These are phyloP conservation scores for Phytophthora melonis DNA, from an alignment of 352 stramenopile species.

Conservation along the genomic window DNA sequence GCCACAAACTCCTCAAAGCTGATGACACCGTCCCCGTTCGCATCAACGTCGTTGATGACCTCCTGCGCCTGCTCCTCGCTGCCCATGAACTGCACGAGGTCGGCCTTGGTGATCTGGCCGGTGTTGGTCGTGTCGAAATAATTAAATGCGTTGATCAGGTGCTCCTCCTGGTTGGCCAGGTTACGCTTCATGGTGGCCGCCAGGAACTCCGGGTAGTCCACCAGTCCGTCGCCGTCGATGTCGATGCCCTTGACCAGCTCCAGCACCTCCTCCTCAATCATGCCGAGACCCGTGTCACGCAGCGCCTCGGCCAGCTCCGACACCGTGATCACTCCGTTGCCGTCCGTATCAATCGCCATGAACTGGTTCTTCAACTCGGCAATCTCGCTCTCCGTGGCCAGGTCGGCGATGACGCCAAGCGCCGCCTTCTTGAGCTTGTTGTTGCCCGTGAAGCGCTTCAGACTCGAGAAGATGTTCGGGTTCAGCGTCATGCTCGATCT, in stretches of 20 bases:
- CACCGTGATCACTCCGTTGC: conserved; percentile 92
- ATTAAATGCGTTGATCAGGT: conserved; percentile 92
- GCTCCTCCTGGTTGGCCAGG: conserved; percentile 86
- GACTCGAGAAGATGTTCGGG: conserved; percentile 86
- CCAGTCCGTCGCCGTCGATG: conserved; percentile 88
- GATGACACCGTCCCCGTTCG: conserved; percentile 92
- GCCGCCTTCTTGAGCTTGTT: conserved; percentile 93
- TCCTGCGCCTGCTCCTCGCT: conserved; percentile 93
- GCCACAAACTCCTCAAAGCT: conserved; percentile 94
- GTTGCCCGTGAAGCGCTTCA: conserved; percentile 90
- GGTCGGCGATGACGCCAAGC: conserved; percentile 86
- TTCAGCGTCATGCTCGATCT: conserved; percentile 81
- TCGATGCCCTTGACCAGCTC: conserved; percentile 91
- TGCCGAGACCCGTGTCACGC: conserved; percentile 82
- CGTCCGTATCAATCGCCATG: conserved; percentile 87
- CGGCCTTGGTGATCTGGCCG: conserved; percentile 86
- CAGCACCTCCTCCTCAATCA: conserved; percentile 91
- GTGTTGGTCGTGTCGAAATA: conserved; percentile 92
- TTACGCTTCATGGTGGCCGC: conserved; percentile 93
- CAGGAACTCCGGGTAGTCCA: conserved; percentile 93
- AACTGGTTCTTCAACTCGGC: conserved; percentile 90
- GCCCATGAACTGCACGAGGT: conserved; percentile 93
- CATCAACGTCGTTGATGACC: conserved; percentile 93
- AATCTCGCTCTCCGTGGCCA: conserved; percentile 87
- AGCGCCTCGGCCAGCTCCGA: conserved; percentile 87